phyloP scores from a whole-genome alignment of 1,284 basidiomycete species.

The Athelia sp. region DNA sequence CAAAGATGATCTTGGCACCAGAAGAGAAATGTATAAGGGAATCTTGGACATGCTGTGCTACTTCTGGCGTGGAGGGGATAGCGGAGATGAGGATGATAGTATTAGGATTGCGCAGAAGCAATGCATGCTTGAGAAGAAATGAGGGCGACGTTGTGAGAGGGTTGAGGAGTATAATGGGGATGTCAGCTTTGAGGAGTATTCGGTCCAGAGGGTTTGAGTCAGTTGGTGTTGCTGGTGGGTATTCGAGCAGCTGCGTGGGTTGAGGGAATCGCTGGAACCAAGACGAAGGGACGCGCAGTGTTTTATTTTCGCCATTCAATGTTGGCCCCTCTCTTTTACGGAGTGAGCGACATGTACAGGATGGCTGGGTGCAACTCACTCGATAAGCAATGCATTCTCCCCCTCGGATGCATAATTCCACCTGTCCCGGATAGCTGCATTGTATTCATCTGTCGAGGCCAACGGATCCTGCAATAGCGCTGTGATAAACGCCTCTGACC shows the following conservation, averaged over 20 bases:
- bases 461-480: constrained; percentile 68
- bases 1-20: constrained; percentile 34
- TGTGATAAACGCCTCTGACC: constrained; percentile 51
- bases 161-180: constrained; percentile 56
- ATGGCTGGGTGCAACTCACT: constrained; percentile 26
- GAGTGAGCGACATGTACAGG: not conserved
- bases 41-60: constrained; percentile 12
- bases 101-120: constrained; percentile 42
- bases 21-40: constrained; percentile 14
- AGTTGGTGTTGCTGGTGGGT: constrained; percentile 2
- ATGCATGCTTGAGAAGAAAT: constrained; percentile 26
- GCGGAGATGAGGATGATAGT: constrained; percentile 47
- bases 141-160: constrained; percentile 45
- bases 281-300: constrained; percentile 34
- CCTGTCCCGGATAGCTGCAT: constrained; percentile 35
- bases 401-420: constrained; percentile 32
- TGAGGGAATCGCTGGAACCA: constrained; percentile 46
- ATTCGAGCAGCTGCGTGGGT: constrained; percentile 17
- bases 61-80: constrained; percentile 15
- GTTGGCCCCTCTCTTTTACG: not conserved
- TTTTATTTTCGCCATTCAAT: not conserved
- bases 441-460: constrained; percentile 39
- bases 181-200: constrained; percentile 43
- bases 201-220: not conserved
- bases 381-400: constrained; percentile 25